Evolutionary conservation across 192 early-diverging fungal species (phyloP).

Genomic region (Podila epicladia): DNA sequence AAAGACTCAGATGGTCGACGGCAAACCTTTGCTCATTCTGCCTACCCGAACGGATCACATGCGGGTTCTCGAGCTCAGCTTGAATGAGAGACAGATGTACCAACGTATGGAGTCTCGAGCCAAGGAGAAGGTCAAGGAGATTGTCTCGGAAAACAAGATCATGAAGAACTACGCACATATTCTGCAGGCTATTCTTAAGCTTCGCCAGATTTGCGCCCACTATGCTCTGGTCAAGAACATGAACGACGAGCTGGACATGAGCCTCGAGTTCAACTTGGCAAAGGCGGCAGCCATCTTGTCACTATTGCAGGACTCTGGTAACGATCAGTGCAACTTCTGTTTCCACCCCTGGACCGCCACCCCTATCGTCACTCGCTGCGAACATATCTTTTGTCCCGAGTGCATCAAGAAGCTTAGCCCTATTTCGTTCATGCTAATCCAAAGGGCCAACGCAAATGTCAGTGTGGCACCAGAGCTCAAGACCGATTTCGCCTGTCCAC

Average conservation of each 20-base stretch:
- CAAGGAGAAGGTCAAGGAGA: slow-evolving; percentile 64
- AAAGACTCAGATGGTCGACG: slow-evolving; percentile 78
- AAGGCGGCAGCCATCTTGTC: slow-evolving; percentile 35
- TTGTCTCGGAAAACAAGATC: slow-evolving; percentile 68
- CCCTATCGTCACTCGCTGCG: slow-evolving; percentile 45
- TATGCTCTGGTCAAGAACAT: slow-evolving; percentile 48
- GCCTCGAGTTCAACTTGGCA: slow-evolving; percentile 32
- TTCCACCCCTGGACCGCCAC: slow-evolving; percentile 24
- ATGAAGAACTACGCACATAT: slow-evolving; percentile 79
- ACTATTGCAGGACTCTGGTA: slow-evolving; percentile 44
- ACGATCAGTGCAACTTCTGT: slow-evolving; percentile 51
- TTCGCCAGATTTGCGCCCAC: slow-evolving; percentile 52
- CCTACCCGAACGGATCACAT: slow-evolving; percentile 71
- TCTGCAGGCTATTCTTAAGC: slow-evolving; percentile 60
- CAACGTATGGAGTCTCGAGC: slow-evolving; percentile 71
- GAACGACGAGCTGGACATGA: slow-evolving; percentile 43
- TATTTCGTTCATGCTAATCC: slow-evolving; percentile 32
- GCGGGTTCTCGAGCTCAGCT: slow-evolving; percentile 67
- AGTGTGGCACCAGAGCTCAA: slow-evolving; percentile 39
- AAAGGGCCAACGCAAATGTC: slow-evolving; percentile 34
- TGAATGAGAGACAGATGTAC: slow-evolving; percentile 75
- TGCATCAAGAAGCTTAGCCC: slow-evolving; percentile 45
- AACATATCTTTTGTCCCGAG: slow-evolving; percentile 53
- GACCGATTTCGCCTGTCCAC: slow-evolving; percentile 53
- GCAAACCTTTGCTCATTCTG: slow-evolving; percentile 80